Evolutionary conservation across 2,329 filamentous ascomycete genomes (phyloP).

Genomic region (Fusarium piperis): DNA sequence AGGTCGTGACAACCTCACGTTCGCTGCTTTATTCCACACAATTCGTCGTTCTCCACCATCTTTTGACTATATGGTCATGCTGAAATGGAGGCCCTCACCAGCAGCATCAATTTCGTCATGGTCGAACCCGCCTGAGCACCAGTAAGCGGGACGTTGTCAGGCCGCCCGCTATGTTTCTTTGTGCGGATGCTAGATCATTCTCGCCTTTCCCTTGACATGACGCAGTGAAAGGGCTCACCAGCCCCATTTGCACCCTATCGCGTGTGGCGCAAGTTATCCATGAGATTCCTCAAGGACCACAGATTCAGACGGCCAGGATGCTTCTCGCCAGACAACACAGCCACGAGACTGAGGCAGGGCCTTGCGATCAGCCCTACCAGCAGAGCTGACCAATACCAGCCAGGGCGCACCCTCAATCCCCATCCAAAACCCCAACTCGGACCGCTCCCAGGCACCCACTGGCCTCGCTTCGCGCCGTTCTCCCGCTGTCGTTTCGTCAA

Average conservation of each 20-base stretch:
- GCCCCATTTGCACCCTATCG: not conserved
- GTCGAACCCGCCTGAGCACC: slow-evolving; percentile 28
- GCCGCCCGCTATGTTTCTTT: not conserved
- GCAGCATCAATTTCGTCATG: slow-evolving; percentile 31
- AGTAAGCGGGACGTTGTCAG: slow-evolving; percentile 3
- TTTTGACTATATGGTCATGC: slow-evolving; percentile 26
- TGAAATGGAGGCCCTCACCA: slow-evolving; percentile 5
- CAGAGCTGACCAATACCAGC: not conserved
- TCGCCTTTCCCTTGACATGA: slow-evolving; percentile 21
- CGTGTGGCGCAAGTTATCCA: slow-evolving; percentile 14
- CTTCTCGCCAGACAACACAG: slow-evolving; percentile 16
- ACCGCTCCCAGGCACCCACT: slow-evolving; percentile 11
- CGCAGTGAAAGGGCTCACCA: slow-evolving; percentile 18
- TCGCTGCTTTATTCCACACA: slow-evolving; percentile 15
- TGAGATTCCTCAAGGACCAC: not conserved
- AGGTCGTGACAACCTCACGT: slow-evolving; percentile 38
- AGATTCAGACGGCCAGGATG: slow-evolving; percentile 12
- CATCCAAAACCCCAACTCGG: not conserved
- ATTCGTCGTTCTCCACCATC: slow-evolving; percentile 1
- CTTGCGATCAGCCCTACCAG: slow-evolving; percentile 32
- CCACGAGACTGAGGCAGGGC: slow-evolving; percentile 16
- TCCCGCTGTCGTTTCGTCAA: slow-evolving; percentile 36
- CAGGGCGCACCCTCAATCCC: not conserved
- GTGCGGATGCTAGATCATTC: not conserved
- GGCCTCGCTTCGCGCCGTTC: slow-evolving; percentile 40